Conservation (phyloP, 2,329 filamentous ascomycete genomes). For the Botrytis aclada region DNA sequence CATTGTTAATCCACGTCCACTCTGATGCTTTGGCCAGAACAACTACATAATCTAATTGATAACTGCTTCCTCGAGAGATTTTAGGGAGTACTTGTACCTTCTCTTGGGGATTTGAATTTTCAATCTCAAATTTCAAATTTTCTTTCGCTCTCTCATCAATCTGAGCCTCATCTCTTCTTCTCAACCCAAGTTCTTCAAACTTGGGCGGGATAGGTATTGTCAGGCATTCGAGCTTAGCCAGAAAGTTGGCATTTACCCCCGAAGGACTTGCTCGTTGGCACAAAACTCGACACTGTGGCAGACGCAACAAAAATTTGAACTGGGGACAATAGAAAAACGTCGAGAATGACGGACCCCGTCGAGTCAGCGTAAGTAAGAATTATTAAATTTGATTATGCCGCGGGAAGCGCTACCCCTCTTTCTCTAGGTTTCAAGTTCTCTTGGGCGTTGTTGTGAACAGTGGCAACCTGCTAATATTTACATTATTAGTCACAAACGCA, state of each 20-base stretch:
- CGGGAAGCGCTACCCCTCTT: background rate
- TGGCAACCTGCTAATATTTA: constrained; percentile 1
- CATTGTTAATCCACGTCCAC: background rate
- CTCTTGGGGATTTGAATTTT: background rate
- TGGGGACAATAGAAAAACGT: background rate
- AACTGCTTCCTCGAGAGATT: background rate
- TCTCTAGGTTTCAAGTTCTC: background rate
- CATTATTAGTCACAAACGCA: constrained; percentile 45
- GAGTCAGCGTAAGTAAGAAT: constrained; percentile 1
- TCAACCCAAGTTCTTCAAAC: background rate
- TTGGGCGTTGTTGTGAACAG: background rate
- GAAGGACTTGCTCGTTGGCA: background rate
- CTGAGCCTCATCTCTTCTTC: background rate
- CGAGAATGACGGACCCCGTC: background rate
- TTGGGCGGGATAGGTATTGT: background rate
- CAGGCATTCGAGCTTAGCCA: background rate
- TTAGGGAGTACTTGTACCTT: background rate
- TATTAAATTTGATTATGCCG: background rate
- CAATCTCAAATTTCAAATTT: background rate
- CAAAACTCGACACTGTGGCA: background rate
- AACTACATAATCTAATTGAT: background rate
- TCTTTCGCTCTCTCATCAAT: background rate
- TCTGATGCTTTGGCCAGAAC: background rate
- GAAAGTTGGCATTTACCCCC: constrained; percentile 11
- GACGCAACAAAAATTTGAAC: background rate